These are phyloP conservation scores for Camellia granthamiana DNA, from an alignment of 148 eudicot genomes.

Conservation along the genomic window DNA sequence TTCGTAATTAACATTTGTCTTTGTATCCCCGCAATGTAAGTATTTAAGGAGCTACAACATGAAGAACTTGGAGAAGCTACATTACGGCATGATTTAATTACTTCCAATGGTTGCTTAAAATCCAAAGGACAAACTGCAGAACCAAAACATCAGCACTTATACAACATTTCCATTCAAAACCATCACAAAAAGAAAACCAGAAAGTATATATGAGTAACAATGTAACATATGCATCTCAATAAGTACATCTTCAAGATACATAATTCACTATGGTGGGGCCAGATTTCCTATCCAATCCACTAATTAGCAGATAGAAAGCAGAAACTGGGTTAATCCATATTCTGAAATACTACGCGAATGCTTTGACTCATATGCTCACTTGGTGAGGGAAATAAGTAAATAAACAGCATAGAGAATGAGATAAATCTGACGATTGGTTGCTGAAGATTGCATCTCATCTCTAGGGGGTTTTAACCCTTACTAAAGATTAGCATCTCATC, in stretches of 20 bases:
- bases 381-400: neutral
- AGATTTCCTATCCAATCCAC: neutral
- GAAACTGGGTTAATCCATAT: neutral
- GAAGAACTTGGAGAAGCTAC: conserved; percentile 81
- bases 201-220: neutral
- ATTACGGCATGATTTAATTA: conserved; percentile 74
- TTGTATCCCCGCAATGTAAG: conserved; percentile 70
- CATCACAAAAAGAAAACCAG: neutral
- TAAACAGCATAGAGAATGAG: neutral
- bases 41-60: conserved; percentile 83
- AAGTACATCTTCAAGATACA: neutral
- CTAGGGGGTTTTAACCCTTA: too few species aligned
- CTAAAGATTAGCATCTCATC: too few species aligned
- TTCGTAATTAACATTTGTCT: conserved; percentile 89
- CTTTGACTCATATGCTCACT: neutral
- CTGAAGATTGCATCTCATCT: too few species aligned
- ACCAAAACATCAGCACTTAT: conserved; percentile 8
- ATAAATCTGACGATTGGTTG: too few species aligned
- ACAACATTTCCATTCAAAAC: neutral
- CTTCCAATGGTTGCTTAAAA: conserved; percentile 67
- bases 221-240: neutral
- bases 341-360: neutral
- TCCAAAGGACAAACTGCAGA: conserved; percentile 83
- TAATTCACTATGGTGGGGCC: neutral
- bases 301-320: neutral